phyloP scores from a whole-genome alignment of 257 asterid species.

The Lantana camara region DNA sequence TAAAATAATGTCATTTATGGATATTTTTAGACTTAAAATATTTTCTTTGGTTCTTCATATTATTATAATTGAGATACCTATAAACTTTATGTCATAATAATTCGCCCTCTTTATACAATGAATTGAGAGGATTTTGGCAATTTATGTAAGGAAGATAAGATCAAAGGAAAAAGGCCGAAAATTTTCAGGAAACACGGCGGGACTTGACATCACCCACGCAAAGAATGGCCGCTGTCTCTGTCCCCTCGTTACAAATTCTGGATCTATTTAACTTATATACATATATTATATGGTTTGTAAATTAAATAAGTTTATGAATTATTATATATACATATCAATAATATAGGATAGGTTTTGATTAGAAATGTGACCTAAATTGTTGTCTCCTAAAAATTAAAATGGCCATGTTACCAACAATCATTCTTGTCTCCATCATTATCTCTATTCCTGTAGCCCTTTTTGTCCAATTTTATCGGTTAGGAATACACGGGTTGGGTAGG shows the following conservation, averaged over 20 bases:
- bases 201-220: slow-evolving; percentile 19
- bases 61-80: too few relatives aligned
- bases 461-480: slow-evolving; percentile 20
- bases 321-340: background rate
- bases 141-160: slow-evolving; percentile 2
- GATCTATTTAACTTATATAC: too few relatives aligned
- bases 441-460: slow-evolving; percentile 22
- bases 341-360: slow-evolving; percentile 3
- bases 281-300: too few relatives aligned
- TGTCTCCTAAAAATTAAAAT: slow-evolving; percentile 48
- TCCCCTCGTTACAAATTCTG: background rate
- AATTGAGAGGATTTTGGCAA: background rate
- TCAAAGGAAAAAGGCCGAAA: background rate
- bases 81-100: too few relatives aligned
- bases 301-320: too few relatives aligned
- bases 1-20: too few relatives aligned
- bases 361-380: slow-evolving; percentile 29
- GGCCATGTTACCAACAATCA: slow-evolving; percentile 54
- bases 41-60: too few relatives aligned
- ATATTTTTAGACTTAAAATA: too few relatives aligned
- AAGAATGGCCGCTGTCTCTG: background rate
- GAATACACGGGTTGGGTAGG: background rate
- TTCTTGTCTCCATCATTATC: slow-evolving; percentile 32
- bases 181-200: slow-evolving; percentile 1
- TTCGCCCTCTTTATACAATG: too few relatives aligned